phyloP scores from a whole-genome alignment of 345 rosid species.

The Salix brachista region DNA sequence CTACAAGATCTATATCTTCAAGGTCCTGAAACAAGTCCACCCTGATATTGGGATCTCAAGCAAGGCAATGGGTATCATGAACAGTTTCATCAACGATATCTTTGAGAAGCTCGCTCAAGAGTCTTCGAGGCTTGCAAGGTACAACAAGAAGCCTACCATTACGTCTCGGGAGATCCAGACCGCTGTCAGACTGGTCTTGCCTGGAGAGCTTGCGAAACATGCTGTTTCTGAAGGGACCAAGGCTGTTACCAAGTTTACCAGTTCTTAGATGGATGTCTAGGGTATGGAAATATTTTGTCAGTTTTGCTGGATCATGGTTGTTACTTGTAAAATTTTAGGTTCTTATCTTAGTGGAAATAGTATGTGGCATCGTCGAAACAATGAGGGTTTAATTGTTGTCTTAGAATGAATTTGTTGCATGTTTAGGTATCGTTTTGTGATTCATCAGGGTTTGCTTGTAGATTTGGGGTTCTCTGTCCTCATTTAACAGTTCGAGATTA shows the following conservation, averaged over 20 bases:
- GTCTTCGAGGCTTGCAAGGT: slow-evolving; percentile 20
- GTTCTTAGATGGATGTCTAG: slow-evolving; percentile 14
- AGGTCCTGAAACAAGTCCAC: slow-evolving; percentile 28
- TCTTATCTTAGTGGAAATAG: background rate
- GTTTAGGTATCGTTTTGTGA: too few relatives aligned
- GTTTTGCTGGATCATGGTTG: background rate
- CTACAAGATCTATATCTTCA: slow-evolving; percentile 27
- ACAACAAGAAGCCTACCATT: slow-evolving; percentile 28
- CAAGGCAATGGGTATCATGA: slow-evolving; percentile 31
- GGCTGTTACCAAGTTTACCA: slow-evolving; percentile 31
- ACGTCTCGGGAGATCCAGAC: slow-evolving; percentile 30
- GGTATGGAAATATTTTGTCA: background rate
- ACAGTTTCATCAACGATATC: slow-evolving; percentile 25
- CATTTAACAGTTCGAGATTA: too few relatives aligned
- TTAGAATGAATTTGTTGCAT: too few relatives aligned
- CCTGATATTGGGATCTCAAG: slow-evolving; percentile 27
- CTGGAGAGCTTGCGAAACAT: slow-evolving; percentile 30
- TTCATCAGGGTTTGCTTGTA: too few relatives aligned
- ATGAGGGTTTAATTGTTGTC: too few relatives aligned
- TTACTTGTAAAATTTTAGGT: background rate
- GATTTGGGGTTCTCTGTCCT: too few relatives aligned
- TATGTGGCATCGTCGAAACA: background rate
- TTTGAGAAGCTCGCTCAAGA: slow-evolving; percentile 28
- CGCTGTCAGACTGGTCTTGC: slow-evolving; percentile 21
- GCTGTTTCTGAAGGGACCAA: slow-evolving; percentile 30